A percentile compares a stretch with the other conserved stretches of the same genome.
Conservation (phyloP, 106 monocot species). For the Ottelia alismoides region DNA sequence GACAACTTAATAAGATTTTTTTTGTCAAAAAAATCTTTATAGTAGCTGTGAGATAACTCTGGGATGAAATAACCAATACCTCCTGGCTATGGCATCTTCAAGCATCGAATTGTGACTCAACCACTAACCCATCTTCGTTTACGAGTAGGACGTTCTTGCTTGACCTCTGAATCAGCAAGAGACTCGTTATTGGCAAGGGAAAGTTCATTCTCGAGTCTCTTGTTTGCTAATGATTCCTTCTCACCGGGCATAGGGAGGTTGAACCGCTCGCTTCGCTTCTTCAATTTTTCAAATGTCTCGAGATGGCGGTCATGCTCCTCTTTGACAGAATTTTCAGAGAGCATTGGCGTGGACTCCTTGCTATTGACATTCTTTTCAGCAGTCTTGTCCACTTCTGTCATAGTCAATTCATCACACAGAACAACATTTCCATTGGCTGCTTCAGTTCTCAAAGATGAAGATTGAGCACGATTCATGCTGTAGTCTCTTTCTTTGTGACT, state of each 20-base stretch:
- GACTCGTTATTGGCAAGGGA: slow-evolving; percentile 12
- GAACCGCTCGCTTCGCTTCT: slow-evolving; percentile 85
- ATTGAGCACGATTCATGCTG: slow-evolving; percentile 11
- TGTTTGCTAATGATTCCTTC: slow-evolving; percentile 28
- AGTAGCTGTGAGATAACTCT: too few relatives aligned
- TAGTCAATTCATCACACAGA: slow-evolving; percentile 12
- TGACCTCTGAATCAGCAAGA: slow-evolving; percentile 41
- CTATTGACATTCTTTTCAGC: too few relatives aligned
- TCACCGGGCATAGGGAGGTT: slow-evolving; percentile 87
- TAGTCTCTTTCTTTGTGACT: slow-evolving; percentile 82
- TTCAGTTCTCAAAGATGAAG: slow-evolving; percentile 12
- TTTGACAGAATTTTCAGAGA: slow-evolving; percentile 8
- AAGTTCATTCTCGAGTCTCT: slow-evolving; percentile 40
- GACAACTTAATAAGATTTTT: too few relatives aligned
- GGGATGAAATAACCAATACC: too few relatives aligned
- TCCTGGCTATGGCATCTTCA: too few relatives aligned
- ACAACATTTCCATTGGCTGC: slow-evolving; percentile 13
- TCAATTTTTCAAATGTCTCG: slow-evolving; percentile 81
- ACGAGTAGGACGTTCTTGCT: slow-evolving; percentile 73
- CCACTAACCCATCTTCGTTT: slow-evolving; percentile 86
- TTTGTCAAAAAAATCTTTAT: too few relatives aligned
- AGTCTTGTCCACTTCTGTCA: slow-evolving; percentile 18
- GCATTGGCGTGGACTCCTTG: too few relatives aligned
- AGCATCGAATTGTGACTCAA: too few relatives aligned
- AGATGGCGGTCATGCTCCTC: slow-evolving; percentile 52